Evolutionary conservation across 805 yeast genomes (phyloP).

Genomic region (Saturnispora besseyi): DNA sequence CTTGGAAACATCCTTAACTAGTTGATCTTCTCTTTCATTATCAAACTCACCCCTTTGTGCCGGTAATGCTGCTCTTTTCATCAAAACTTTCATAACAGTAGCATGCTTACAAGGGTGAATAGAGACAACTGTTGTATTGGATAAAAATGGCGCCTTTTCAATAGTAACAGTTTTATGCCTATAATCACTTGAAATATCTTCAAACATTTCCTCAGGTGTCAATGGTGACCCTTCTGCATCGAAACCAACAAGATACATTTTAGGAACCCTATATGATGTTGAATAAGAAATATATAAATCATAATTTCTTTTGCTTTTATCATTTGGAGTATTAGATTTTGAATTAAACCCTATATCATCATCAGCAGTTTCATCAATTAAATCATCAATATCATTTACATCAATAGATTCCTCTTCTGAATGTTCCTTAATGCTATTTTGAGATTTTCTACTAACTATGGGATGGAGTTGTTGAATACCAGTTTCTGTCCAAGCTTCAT

Average conservation of each 20-base stretch:
- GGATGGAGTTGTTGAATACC: not conserved
- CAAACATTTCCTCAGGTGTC: constrained; percentile 84
- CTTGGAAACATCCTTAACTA: constrained; percentile 37
- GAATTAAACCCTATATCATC: constrained; percentile 19
- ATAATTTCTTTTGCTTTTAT: constrained; percentile 53
- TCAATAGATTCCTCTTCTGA: constrained; percentile 19
- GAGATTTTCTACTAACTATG: not conserved
- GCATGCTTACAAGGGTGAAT: constrained; percentile 97
- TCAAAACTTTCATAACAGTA: constrained; percentile 81
- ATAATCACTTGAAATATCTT: constrained; percentile 86
- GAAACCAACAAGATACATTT: constrained; percentile 85
- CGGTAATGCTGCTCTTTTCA: constrained; percentile 61
- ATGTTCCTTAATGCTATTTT: constrained; percentile 8
- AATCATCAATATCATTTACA: constrained; percentile 35
- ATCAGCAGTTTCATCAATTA: constrained; percentile 29
- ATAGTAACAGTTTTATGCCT: constrained; percentile 94
- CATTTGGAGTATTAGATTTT: constrained; percentile 25
- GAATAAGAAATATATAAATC: constrained; percentile 89
- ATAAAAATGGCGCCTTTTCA: constrained; percentile 80
- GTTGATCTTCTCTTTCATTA: constrained; percentile 18
- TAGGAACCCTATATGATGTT: constrained; percentile 92
- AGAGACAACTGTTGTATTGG: constrained; percentile 68
- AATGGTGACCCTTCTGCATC: constrained; percentile 77
- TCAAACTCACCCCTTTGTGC: constrained; percentile 22
- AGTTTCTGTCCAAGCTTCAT: constrained; percentile 3